Evolutionary conservation across 2,329 filamentous ascomycete species (phyloP).

Genomic region (Apiospora saccharicola): DNA sequence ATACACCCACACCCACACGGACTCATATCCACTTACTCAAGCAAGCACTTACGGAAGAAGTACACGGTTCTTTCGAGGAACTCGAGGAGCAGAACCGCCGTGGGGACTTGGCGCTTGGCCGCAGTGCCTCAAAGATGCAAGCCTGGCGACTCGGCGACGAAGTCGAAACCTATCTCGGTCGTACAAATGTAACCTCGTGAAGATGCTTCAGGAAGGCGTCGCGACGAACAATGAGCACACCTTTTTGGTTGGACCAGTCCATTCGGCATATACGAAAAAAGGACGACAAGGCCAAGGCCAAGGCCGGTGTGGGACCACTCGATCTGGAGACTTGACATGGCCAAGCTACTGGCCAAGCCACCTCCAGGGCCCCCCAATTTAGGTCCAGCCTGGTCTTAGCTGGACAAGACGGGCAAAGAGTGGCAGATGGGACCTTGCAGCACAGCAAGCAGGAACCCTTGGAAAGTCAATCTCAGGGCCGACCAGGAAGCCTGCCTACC

Average conservation of each 20-base stretch:
- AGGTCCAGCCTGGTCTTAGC: not conserved
- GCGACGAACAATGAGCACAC: not conserved
- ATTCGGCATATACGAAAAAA: conserved; percentile 4
- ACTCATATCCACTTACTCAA: not conserved
- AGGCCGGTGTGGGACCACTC: conserved; percentile 2
- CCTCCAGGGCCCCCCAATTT: conserved; percentile 9
- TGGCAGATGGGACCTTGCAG: not conserved
- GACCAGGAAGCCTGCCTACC: conserved; percentile 19
- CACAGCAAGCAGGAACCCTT: not conserved
- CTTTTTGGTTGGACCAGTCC: not conserved
- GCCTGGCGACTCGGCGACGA: not conserved
- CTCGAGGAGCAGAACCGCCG: not conserved
- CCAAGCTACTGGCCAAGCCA: conserved; percentile 18
- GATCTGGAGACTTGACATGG: conserved; percentile 20
- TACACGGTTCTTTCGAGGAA: not conserved
- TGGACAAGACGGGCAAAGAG: not conserved
- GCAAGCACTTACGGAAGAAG: not conserved
- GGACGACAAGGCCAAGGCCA: not conserved
- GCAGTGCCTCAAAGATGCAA: conserved; percentile 21
- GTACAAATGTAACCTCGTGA: conserved; percentile 8
- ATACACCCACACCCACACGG: not conserved
- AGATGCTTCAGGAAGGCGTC: conserved; percentile 2
- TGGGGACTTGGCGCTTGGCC: conserved; percentile 16
- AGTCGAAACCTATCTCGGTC: conserved; percentile 8
- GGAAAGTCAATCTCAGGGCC: conserved; percentile 20